Evolutionary conservation across 441 rosid species (phyloP).

Genomic region (Flueggea neowawraea): DNA sequence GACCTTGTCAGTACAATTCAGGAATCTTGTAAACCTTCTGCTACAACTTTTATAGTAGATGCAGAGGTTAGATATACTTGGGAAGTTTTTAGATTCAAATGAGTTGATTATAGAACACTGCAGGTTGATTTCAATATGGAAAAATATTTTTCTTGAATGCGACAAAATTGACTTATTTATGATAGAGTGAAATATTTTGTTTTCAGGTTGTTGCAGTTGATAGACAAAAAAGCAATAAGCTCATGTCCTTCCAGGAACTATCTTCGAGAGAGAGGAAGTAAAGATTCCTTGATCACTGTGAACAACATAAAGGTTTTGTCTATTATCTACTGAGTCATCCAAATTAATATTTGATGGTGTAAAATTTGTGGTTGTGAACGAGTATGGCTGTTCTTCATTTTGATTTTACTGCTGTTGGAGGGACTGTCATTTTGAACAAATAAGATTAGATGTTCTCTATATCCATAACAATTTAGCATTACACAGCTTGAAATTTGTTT

Average conservation of each 20-base stretch:
- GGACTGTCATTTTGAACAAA: no score
- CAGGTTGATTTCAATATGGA: neutral
- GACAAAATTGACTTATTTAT: constrained; percentile 8
- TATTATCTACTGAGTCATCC: constrained; percentile 4
- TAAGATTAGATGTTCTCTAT: no score
- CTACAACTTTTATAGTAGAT: constrained; percentile 71
- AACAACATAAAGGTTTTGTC: constrained; percentile 64
- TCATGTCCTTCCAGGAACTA: constrained; percentile 94
- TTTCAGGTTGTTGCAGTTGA: constrained; percentile 84
- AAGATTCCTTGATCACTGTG: constrained; percentile 49
- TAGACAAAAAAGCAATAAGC: constrained; percentile 66
- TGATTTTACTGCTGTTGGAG: no score
- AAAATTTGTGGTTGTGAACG: no score
- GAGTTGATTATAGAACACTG: neutral
- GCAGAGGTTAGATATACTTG: constrained; percentile 61
- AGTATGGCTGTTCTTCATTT: no score
- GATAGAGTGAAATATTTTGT: constrained; percentile 9
- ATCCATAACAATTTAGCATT: no score
- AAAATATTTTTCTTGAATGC: constrained; percentile 2
- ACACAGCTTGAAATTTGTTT: no score
- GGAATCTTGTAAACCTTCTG: constrained; percentile 54
- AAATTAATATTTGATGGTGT: neutral
- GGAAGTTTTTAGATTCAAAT: constrained; percentile 5
- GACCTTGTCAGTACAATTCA: constrained; percentile 61
- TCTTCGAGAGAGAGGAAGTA: constrained; percentile 91